Base-by-base conservation (phyloP, 345 rosid genomes). In the Brassica cretica region DNA sequence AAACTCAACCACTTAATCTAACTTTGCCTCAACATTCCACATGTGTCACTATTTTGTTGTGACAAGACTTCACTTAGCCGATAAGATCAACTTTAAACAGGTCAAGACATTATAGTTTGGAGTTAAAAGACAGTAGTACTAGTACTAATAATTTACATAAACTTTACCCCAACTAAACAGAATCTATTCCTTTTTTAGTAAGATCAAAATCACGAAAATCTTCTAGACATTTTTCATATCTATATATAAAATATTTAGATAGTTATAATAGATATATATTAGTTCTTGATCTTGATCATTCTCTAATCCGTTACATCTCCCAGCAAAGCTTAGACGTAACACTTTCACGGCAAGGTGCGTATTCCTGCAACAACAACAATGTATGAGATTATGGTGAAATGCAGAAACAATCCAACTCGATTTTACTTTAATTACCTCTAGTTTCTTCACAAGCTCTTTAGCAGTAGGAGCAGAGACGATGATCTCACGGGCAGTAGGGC, bases 391-490 rank as follows among this genome's bases (percentile, higher is more conserved):
- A 59, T 33, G 29, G 64, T 75, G 41, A 55, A 14, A 27, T 35
- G 19, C 8, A 77, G 12, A 72, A 30, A 21, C 35, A 33, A 62
- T 44, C 6, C 2, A 14, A 59, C 15, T 78, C 24, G 5, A 44
- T 44, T n/a, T 46, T 21, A 49, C 24, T 66, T 41, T 5, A 61
- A 32, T 0, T 87, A 94, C 98, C 98, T 93, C 99, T 84, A 95
- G 78, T 84, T 87, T 88, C 85, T 85, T 86, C 74, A 93, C 95
- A 66, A 95, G 79, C 78, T 91, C 98, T 79, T 83, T 86, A 3
- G 97, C 92, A 37, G 95, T 90, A 65, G 99, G 98, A n/a, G 94
- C 98, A 51, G 98, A 95, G 58, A 88, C 81, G 62, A 95, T 90
- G 82, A 95, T 95, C 78, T 90, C 87, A 68, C 99, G 89, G 5